Evolutionary conservation across 768 basidiomycete genomes (phyloP).

Genomic region (Boletus rubescentipes): DNA sequence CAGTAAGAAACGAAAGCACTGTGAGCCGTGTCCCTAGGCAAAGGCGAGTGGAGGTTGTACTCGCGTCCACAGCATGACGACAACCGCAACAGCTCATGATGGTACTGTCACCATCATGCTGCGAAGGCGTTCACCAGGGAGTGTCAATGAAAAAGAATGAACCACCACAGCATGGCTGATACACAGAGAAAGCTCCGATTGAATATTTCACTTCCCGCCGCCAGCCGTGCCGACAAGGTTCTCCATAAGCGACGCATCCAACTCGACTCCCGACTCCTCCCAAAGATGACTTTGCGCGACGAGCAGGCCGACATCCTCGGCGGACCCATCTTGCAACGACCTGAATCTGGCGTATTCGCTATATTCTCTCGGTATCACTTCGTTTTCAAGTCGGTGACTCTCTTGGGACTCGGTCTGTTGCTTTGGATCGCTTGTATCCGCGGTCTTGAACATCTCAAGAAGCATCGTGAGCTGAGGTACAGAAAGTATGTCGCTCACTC

Average conservation of each 20-base stretch:
- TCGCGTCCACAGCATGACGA: conserved; percentile 21
- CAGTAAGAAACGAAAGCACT: conserved; percentile 80
- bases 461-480: conserved; percentile 63
- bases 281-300: conserved; percentile 51
- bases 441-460: conserved; percentile 47
- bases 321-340: conserved; percentile 45
- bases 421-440: conserved; percentile 36
- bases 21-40: conserved; percentile 76
- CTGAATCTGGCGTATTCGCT: conserved; percentile 25
- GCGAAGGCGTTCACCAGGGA: not conserved
- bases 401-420: conserved; percentile 35
- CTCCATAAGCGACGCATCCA: conserved; percentile 17
- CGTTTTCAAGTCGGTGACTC: conserved; percentile 37
- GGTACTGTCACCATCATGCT: conserved; percentile 1
- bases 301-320: conserved; percentile 76
- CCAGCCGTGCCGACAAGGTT: conserved; percentile 19
- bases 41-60: conserved; percentile 47
- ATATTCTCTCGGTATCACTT: conserved; percentile 37
- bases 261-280: conserved; percentile 14
- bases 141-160: not conserved
- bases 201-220: conserved; percentile 22
- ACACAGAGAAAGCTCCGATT: conserved; percentile 19
- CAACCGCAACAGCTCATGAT: not conserved
- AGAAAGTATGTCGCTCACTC: conserved; percentile 51
- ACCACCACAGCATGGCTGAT: not conserved